phyloP scores from a whole-genome alignment of 208 protist genomes.

The Polymyxa betae region DNA sequence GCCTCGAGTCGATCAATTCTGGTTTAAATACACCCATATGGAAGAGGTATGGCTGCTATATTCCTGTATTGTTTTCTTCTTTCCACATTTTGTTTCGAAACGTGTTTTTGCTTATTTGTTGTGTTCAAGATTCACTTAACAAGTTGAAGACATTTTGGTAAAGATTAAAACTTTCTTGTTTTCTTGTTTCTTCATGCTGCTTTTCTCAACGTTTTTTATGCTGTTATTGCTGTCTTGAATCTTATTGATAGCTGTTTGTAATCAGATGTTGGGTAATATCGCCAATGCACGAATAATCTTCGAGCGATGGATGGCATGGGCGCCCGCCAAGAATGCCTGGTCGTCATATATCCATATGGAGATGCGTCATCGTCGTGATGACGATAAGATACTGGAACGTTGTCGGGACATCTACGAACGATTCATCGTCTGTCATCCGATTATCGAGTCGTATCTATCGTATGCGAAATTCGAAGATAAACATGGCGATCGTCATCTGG shows the following conservation, averaged over 20 bases:
- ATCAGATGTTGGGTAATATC: slow-evolving; percentile 85
- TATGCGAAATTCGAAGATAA: slow-evolving; percentile 70
- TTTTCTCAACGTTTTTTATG: too few species aligned
- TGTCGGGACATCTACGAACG: slow-evolving; percentile 62
- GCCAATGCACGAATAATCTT: slow-evolving; percentile 84
- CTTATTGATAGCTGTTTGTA: too few species aligned
- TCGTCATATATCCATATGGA: slow-evolving; percentile 79
- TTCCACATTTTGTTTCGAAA: not conserved
- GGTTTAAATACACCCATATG: slow-evolving; percentile 90
- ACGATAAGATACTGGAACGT: not conserved
- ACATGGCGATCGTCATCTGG: slow-evolving; percentile 54
- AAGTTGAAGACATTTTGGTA: too few species aligned
- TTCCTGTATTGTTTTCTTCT: too few species aligned
- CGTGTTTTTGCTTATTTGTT: not conserved
- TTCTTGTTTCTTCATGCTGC: too few species aligned
- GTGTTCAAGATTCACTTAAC: not conserved
- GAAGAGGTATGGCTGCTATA: slow-evolving; percentile 88
- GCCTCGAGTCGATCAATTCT: slow-evolving; percentile 91
- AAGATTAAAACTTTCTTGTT: too few species aligned
- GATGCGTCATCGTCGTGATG: slow-evolving; percentile 19
- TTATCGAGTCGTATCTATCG: slow-evolving; percentile 61
- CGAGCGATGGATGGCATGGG: slow-evolving; percentile 89
- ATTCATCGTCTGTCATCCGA: slow-evolving; percentile 64
- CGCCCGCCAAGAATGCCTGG: slow-evolving; percentile 85
- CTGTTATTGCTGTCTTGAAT: too few species aligned